A percentile compares a stretch with the other conserved stretches of the same genome.
Conservation (phyloP, 768 basidiomycete species). For the Russula vinacea region DNA sequence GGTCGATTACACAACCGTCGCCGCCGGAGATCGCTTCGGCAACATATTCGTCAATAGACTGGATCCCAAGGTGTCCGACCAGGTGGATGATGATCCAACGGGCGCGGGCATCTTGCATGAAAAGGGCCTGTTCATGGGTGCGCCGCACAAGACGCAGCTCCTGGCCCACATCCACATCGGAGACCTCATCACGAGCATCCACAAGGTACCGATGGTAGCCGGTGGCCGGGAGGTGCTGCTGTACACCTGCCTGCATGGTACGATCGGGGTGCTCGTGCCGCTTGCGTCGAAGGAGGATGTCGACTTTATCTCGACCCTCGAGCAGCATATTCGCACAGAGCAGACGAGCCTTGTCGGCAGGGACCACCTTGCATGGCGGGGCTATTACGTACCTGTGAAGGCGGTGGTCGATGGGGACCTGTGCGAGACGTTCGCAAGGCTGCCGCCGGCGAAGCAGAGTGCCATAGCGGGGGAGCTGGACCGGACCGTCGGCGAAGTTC, state of each 20-base stretch:
- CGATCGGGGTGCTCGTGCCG: constrained; percentile 90
- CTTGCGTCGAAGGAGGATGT: constrained; percentile 98
- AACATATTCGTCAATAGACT: constrained; percentile 94
- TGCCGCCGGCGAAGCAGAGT: constrained; percentile 84
- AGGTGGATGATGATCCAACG: constrained; percentile 96
- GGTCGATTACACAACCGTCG: constrained; percentile 97
- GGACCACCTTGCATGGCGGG: constrained; percentile 94
- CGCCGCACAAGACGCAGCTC: constrained; percentile 91
- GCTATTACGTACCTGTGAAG: constrained; percentile 96
- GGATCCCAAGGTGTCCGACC: constrained; percentile 76
- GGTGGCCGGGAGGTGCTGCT: constrained; percentile 95
- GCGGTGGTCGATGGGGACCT: constrained; percentile 96
- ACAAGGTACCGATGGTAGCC: constrained; percentile 88
- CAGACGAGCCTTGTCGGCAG: constrained; percentile 86
- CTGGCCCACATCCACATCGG: constrained; percentile 89
- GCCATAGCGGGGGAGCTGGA: constrained; percentile 89
- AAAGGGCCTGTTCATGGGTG: constrained; percentile 91
- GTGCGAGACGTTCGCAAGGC: constrained; percentile 84
- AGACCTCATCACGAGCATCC: constrained; percentile 86
- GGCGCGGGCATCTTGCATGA: constrained; percentile 96
- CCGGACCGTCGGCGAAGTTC: constrained; percentile 84
- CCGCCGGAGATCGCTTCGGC: constrained; percentile 91
- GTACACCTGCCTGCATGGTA: constrained; percentile 93
- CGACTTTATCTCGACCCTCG: constrained; percentile 92
- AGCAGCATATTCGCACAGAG: constrained; percentile 92